Base-by-base conservation (phyloP, 805 yeast species). In the Candida coleopterorum region DNA sequence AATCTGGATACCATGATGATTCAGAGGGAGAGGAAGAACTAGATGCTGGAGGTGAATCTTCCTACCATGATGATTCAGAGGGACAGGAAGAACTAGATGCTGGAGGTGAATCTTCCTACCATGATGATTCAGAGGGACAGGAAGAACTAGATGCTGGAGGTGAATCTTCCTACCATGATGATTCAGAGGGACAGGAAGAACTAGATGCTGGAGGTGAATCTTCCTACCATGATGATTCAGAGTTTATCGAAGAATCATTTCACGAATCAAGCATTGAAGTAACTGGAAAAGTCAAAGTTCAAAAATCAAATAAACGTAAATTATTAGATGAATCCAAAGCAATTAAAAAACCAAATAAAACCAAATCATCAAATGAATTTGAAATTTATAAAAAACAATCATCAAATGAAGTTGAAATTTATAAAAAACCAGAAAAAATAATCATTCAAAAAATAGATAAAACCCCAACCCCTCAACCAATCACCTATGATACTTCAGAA, bases 401-500 rank as follows among this genome's bases (percentile, higher is more conserved):
- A n/a, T n/a, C n/a, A n/a, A n/a, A n/a, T n/a, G n/a, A n/a, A n/a
- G n/a, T n/a, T n/a, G n/a, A n/a, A n/a, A n/a, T n/a, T n/a, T n/a
- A n/a, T n/a, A n/a, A n/a, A n/a, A n/a, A n/a, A 18, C 30, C 30
- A 29, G 24, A 28, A 25, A 36, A 35, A 20, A 29, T 30, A 9
- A 18, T 16, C 9, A 18, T 27, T 16, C 29, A 29, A 29, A 26
- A 21, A 21, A 20, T 18, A 6, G 34, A 25, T 10, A 14, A 17
- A 20, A 9, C 22, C 3, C 6, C 32, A 4, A 12, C 30, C 2
- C 32, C 32, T 6, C 24, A 26, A 20, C 32, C 25, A 6, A 16
- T 33, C 1, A 24, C n/a, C 2, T 34, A 26, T 25, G 41, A 35
- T 26, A 18, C 38, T 10, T 34, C 41, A 6, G n/a, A n/a, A n/a